A percentile compares a stretch with the other conserved stretches of the same genome.
Conservation (phyloP, 805 yeast species). For the Spathaspora girioi region DNA sequence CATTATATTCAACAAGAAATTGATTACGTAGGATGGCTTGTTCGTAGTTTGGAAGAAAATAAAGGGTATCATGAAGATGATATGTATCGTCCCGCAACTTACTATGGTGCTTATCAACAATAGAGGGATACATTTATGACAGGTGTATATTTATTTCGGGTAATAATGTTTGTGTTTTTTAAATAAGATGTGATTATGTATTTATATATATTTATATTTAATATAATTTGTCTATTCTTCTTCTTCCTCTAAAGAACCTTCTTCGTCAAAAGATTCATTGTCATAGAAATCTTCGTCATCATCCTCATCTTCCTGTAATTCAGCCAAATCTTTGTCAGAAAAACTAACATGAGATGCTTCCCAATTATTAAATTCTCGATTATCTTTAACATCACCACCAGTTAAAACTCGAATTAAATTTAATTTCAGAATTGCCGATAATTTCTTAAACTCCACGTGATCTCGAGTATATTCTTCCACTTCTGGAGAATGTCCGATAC, state of each 20-base stretch:
- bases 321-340: conserved; percentile 12
- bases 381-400: conserved; percentile 45
- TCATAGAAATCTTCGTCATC: conserved; percentile 12
- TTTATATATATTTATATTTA: neutral
- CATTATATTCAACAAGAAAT: conserved; percentile 26
- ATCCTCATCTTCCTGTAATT: conserved; percentile 9
- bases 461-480: conserved; percentile 46
- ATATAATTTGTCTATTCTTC: neutral
- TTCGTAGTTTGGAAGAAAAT: conserved; percentile 27
- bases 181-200: neutral
- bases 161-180: neutral
- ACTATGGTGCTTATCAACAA: conserved; percentile 7
- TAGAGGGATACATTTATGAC: neutral
- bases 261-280: conserved; percentile 15
- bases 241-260: conserved; percentile 11
- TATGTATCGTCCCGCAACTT: conserved; percentile 24
- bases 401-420: conserved; percentile 56
- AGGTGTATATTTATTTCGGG: neutral
- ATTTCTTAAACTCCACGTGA: conserved; percentile 42
- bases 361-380: conserved; percentile 34
- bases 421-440: conserved; percentile 43
- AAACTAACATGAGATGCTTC: conserved; percentile 29
- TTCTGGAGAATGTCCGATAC: conserved; percentile 71
- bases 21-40: conserved; percentile 34
- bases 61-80: conserved; percentile 25